Percentiles rank a stretch among this genome's conserved stretches.
These are phyloP conservation scores for Cercophora sp. DNA, from an alignment of 495 filamentous ascomycete genomes.

Conservation along the genomic window DNA sequence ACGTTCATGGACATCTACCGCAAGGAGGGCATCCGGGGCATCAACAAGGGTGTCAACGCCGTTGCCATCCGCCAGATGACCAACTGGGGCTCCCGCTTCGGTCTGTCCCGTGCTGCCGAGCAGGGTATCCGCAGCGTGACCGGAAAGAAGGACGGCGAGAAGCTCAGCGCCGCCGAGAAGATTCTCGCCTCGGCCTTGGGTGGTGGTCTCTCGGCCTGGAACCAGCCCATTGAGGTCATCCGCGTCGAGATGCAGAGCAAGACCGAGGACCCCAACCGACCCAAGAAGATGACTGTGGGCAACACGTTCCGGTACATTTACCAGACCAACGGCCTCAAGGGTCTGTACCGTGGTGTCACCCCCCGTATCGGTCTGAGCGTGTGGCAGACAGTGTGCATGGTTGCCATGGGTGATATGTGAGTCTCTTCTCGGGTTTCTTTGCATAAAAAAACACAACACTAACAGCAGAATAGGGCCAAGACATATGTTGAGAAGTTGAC, in stretches of 20 bases:
- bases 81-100: slow-evolving; percentile 97
- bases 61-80: slow-evolving; percentile 98
- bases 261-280: slow-evolving; percentile 93
- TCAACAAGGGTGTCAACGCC: slow-evolving; percentile 97
- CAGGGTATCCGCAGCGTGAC: slow-evolving; percentile 76
- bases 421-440: slow-evolving; percentile 38
- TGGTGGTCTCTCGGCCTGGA: slow-evolving; percentile 95
- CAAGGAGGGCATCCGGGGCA: slow-evolving; percentile 88
- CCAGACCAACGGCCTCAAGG: slow-evolving; percentile 77
- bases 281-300: slow-evolving; percentile 95
- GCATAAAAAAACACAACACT: slow-evolving; percentile 10
- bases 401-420: slow-evolving; percentile 97
- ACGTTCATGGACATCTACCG: slow-evolving; percentile 98
- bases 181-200: slow-evolving; percentile 81
- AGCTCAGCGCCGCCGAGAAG: slow-evolving; percentile 78
- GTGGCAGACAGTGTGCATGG: slow-evolving; percentile 99
- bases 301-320: slow-evolving; percentile 95
- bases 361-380: slow-evolving; percentile 91
- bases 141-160: slow-evolving; percentile 70
- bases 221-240: slow-evolving; percentile 99
- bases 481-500: slow-evolving; percentile 96
- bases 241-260: slow-evolving; percentile 99
- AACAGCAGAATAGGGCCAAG: slow-evolving; percentile 70
- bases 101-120: slow-evolving; percentile 86
- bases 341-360: slow-evolving; percentile 91